A percentile compares a stretch with the other conserved stretches of the same genome.
Conservation (phyloP, 2,329 filamentous ascomycete species). For the Monilinia fructigena region DNA sequence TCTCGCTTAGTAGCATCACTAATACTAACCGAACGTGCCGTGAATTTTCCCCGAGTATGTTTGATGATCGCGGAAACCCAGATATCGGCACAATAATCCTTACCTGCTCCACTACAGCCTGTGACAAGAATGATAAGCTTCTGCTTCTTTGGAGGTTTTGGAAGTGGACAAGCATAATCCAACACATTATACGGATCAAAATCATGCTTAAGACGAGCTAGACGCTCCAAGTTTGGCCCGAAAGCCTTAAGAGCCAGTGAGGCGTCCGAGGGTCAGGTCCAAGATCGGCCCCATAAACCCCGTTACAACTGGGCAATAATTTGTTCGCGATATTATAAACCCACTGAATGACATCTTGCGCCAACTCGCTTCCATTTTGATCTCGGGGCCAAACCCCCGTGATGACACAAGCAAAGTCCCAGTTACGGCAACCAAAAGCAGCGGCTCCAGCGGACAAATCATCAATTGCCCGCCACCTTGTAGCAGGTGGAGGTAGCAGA, state of each 20-base stretch:
- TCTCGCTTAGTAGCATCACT: conserved; percentile 57
- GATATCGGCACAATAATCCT: conserved; percentile 57
- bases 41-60: conserved; percentile 37
- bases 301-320: conserved; percentile 51
- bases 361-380: conserved; percentile 47
- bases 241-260: conserved; percentile 54
- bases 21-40: conserved; percentile 51
- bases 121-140: conserved; percentile 53
- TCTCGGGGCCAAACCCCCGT: conserved; percentile 61
- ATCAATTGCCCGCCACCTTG: conserved; percentile 56
- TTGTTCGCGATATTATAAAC: conserved; percentile 52
- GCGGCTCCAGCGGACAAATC: conserved; percentile 47
- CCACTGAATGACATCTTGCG: conserved; percentile 49
- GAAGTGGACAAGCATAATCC: conserved; percentile 55
- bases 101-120: conserved; percentile 54
- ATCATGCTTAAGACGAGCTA: conserved; percentile 51
- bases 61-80: conserved; percentile 49
- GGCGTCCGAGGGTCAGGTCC: conserved; percentile 59
- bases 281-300: conserved; percentile 60
- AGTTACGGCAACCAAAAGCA: conserved; percentile 63
- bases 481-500: conserved; percentile 62
- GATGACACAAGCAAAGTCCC: conserved; percentile 63
- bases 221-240: conserved; percentile 51
- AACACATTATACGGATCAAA: conserved; percentile 53
- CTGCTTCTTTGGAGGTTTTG: conserved; percentile 37